These are phyloP conservation scores for Phialophora macrospora DNA, from an alignment of 2,329 filamentous ascomycete genomes.

Conservation along the genomic window DNA sequence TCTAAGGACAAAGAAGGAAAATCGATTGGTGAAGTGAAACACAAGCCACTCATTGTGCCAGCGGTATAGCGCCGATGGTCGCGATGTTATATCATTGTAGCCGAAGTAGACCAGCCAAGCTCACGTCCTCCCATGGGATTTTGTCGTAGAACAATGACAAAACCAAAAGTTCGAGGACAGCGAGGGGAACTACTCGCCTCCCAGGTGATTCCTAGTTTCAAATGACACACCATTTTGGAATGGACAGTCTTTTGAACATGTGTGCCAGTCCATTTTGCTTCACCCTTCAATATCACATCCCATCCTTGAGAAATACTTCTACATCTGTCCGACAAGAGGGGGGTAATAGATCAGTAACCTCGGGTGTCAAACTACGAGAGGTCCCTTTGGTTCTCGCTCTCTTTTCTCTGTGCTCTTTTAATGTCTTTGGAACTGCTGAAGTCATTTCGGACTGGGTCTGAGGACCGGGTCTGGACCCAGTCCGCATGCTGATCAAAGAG, in stretches of 20 bases:
- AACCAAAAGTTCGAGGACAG: not conserved
- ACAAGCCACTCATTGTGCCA: slow-evolving; percentile 17
- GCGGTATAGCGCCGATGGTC: not conserved
- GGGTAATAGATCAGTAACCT: not conserved
- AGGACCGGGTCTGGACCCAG: not conserved
- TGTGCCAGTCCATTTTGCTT: not conserved
- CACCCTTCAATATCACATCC: not conserved
- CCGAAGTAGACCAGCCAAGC: not conserved
- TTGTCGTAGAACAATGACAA: not conserved
- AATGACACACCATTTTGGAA: not conserved
- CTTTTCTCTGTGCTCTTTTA: not conserved
- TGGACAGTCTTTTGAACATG: not conserved
- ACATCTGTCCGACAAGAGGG: not conserved
- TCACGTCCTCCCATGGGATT: not conserved
- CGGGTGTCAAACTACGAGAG: not conserved
- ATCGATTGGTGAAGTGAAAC: not conserved
- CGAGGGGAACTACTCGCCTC: not conserved
- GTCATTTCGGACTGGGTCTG: not conserved
- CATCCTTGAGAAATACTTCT: not conserved
- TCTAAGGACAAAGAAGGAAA: slow-evolving; percentile 13
- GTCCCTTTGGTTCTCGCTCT: not conserved
- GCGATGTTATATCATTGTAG: not conserved
- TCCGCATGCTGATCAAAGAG: not conserved
- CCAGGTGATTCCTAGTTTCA: not conserved
- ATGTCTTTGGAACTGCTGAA: not conserved